Evolutionary conservation across 805 yeast genomes (phyloP), one percentile per base, ranked within the genome.

Genomic region (Saturnispora saitoi): DNA sequence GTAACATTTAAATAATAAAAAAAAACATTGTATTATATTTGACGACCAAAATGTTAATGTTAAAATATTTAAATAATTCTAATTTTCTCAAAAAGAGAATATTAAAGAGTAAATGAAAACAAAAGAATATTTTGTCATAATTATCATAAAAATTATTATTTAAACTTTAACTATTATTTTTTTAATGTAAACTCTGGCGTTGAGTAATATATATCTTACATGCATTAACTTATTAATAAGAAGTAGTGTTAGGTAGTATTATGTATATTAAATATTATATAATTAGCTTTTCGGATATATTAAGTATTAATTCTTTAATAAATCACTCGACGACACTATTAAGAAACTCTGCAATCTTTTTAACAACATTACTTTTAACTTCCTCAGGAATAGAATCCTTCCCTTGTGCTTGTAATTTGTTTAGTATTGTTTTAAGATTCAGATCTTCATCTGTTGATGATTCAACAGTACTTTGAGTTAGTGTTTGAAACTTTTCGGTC

Each of bases 401-500:
- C 0, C 95, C 95, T 56, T 73, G 70, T 7, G 85, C 83, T 56
- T 80, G 84, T 11, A 87, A 61, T 29, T 69, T 66, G 11, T 72
- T 58, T 40, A 76, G 68, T 12, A 86, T 61, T 34, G 70, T 70
- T 3, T 75, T 77, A 52, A 81, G 81, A 54, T 71, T 80, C 31
- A 63, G 48, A n/a, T 61, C 59, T 37, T 56, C 51, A 15, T 53
- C 56, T 32, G 32, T 29, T 12, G 43, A 15, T 5, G 40, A 41
- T 36, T 49, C 51, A 59, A 75, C 75, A 62, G 66, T 75, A 51
- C 52, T 59, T 43, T 64, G 63, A 3, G 95, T 84, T 38, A 83
- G 56, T 36, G 73, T 75, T 42, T 78, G 72, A 26, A 90, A 80
- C 48, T 81, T 73, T 56, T 87, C 95, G 51, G 78, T 79, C 97